These are phyloP conservation scores for Cucurbita argyrosperma DNA, from an alignment of 306 rosid genomes.

Conservation along the genomic window DNA sequence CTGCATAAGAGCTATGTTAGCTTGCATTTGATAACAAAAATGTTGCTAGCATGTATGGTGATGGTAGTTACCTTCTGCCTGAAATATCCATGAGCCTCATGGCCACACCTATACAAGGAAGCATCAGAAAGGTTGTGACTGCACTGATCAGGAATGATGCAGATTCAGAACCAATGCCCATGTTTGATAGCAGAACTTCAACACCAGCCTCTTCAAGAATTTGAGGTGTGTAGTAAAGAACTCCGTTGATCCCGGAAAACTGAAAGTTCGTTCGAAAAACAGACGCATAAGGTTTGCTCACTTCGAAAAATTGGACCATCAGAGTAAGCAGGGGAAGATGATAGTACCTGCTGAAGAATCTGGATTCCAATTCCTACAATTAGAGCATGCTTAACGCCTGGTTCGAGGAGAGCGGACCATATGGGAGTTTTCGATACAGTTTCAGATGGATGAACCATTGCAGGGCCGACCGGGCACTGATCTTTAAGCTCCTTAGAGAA, in stretches of 20 bases:
- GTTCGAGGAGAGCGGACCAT: constrained; percentile 66
- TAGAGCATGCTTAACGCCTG: constrained; percentile 69
- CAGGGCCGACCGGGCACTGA: constrained; percentile 56
- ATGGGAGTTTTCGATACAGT: constrained; percentile 42
- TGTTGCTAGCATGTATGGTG: neutral
- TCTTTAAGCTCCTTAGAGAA: constrained; percentile 48
- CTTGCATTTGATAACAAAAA: neutral
- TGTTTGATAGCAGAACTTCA: constrained; percentile 44
- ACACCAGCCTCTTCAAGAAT: constrained; percentile 80
- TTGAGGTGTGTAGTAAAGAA: constrained; percentile 81
- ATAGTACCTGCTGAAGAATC: constrained; percentile 67
- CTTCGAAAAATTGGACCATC: neutral
- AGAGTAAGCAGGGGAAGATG: neutral
- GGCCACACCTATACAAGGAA: constrained; percentile 54
- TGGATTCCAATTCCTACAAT: constrained; percentile 71
- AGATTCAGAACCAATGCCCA: constrained; percentile 45
- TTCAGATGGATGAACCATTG: constrained; percentile 75
- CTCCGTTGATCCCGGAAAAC: constrained; percentile 83
- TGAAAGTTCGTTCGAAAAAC: constrained; percentile 11
- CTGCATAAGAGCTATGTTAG: constrained; percentile 25
- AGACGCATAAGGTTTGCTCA: neutral
- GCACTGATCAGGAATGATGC: constrained; percentile 72
- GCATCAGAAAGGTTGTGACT: constrained; percentile 67
- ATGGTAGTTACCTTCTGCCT: constrained; percentile 45
- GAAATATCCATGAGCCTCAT: constrained; percentile 67